A percentile compares a stretch with the other conserved stretches of the same genome.
Evolutionary conservation across 495 filamentous ascomycete genomes (phyloP).

Genomic region (Chaetomium tenue): DNA sequence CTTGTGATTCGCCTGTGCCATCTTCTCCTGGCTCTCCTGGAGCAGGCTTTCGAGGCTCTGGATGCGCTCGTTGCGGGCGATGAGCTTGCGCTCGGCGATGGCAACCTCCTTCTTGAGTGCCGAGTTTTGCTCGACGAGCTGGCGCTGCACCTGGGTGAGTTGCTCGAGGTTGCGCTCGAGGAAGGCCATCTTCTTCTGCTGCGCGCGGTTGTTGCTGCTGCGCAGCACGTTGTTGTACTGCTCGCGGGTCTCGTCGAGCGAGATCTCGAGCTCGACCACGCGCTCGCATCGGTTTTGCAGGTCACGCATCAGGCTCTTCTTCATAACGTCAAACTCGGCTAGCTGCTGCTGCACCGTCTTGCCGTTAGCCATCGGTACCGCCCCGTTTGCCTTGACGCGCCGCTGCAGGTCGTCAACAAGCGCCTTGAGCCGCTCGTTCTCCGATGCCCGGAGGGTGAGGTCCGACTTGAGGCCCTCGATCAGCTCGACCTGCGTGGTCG

Average conservation of each 20-base stretch:
- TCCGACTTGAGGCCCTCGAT: slow-evolving; percentile 71
- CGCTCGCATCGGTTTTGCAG: slow-evolving; percentile 97
- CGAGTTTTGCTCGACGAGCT: slow-evolving; percentile 96
- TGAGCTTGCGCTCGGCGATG: slow-evolving; percentile 94
- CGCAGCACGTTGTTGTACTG: slow-evolving; percentile 98
- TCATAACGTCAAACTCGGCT: slow-evolving; percentile 98
- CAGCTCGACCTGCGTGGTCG: slow-evolving; percentile 66
- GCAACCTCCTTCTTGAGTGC: slow-evolving; percentile 97
- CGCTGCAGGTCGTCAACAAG: slow-evolving; percentile 75
- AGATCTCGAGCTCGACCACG: slow-evolving; percentile 96
- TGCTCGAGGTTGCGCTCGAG: slow-evolving; percentile 97
- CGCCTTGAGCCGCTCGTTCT: slow-evolving; percentile 70
- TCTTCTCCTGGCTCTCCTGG: slow-evolving; percentile 95
- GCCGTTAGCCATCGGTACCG: slow-evolving; percentile 61
- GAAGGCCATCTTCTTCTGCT: slow-evolving; percentile 99
- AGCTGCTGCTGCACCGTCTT: slow-evolving; percentile 98
- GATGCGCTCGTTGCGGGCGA: slow-evolving; percentile 94
- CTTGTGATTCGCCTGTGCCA: slow-evolving; percentile 94
- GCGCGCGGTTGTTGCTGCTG: slow-evolving; percentile 91
- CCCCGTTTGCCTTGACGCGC: slow-evolving; percentile 58
- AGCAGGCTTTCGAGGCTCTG: slow-evolving; percentile 85
- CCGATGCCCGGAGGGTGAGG: slow-evolving; percentile 66
- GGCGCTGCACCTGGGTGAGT: slow-evolving; percentile 92
- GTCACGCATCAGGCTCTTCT: slow-evolving; percentile 98
- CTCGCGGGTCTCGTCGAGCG: slow-evolving; percentile 91